Evolutionary conservation across 129 eudicot species (phyloP), one percentile per base, ranked within the genome.

Genomic region (Heracleum sosnowskyi): DNA sequence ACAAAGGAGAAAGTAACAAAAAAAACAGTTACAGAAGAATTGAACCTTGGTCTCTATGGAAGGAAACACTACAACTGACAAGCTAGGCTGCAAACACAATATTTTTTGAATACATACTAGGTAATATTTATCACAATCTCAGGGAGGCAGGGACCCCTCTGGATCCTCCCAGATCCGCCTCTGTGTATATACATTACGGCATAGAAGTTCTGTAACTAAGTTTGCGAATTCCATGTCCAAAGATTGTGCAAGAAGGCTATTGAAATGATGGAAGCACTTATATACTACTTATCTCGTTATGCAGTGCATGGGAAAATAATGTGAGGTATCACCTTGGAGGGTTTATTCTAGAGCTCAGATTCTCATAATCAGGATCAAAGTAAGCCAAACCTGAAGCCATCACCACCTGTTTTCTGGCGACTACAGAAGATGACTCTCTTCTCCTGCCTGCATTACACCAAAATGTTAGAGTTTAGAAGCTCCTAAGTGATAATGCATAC

Each of bases 311-410:
- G 37, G 51, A 70, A 74, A 75, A 69, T 60, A 78, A 62, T 7
- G 75, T 63, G 83, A 66, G 80, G 53, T 75, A 69, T 46, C 79
- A 92, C 97, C 94, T 92, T 79, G 98, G 98, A 86, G 98, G 98
- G 73, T 93, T 91, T 83, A 93, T 93, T 85, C 95, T 85, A 88
- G 86, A 83, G 90, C 95, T 93, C 81, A 93, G 83, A 55, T 88
- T 91, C 83, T 93, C 97, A 55, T 93, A 93, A 77, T 93, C 98
- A 26, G 98, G 98, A 87, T 93, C 98, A 85, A 93, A 93, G 88
- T 93, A 93, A 44, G 98, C 91, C 86, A 88, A 86, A 69, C 90
- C 84, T 24, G 87, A 81, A 72, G 88, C 92, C 96, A 90, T 92
- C 75, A 42, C 78, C 42, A 79, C 74, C 69, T 20, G 81, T 79